Base-by-base conservation (phyloP, 805 yeast species). In the Yamadazyma nakazawae region DNA sequence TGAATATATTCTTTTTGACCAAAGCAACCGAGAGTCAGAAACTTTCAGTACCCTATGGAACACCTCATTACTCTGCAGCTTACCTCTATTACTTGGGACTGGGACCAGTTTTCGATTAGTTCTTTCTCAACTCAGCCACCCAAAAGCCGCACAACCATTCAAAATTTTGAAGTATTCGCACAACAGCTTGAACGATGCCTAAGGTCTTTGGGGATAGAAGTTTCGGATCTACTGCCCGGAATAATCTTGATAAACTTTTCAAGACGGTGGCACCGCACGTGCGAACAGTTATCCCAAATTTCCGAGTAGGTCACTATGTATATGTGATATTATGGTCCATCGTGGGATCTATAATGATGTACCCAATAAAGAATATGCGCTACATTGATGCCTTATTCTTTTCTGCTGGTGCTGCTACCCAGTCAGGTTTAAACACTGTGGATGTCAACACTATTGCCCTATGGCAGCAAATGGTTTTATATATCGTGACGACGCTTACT, bases 371-470 rank as follows among this genome's bases (percentile, higher is more conserved):
- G 45, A 83, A 85, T 58, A 59, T 77, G 34, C 44, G 58, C 8
- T 94, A 92, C 62, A 84, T 88, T 38, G 98, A 94, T 68, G 81
- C 85, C 1, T 67, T 94, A 30, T 88, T 92, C 62, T 69, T 88
- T 46, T 77, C 90, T 0, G 70, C 83, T 10, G 92, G 96, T 10
- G 81, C 94, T 0, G 67, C 84, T 1, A 89, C 98, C 1, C 97
- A 92, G 60, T 96, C 97, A 0, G 99, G 99, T 0, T 68, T 94
- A 46, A 90, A 89, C 61, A 85, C 97, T 0, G 72, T 88, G 19
- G 80, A 89, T 55, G 53, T 84, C 34, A 88, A 88, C 60, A 64
- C 70, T 0, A 54, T 91, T 47, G 66, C 74, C 0, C 62, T 86
- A 38, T 92, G 84, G 67, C 99, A 94, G 64, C 98, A 92, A 60